Evolutionary conservation across 148 eudicot genomes (phyloP), one percentile per base, ranked within the genome.

Genomic region (Oxyria digyna): DNA sequence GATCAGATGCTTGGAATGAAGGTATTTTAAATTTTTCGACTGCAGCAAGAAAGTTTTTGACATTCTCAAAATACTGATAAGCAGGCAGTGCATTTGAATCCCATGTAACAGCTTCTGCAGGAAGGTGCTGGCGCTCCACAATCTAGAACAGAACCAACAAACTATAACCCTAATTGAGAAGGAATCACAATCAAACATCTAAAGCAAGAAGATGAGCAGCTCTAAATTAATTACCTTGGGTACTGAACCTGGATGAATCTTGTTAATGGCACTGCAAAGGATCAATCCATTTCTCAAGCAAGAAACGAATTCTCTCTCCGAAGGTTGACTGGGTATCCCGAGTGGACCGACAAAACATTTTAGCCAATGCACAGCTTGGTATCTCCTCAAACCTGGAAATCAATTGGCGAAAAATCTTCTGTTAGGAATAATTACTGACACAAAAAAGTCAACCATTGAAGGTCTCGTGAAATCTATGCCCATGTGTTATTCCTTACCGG

Each of bases 31-130:
- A 71, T 54, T 74, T 79, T 78, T 78, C 79, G 8, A 84, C 92
- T 0, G 90, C 91, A 10, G 81, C 85, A 52, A 94, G 81, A 72
- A 94, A 90, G 69, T 94, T 94, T 41, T 87, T 72, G 67, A 94
- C 83, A 72, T 94, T 94, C 87, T 94, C 99, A 79, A 94, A 94
- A 80, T 86, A 90, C 37, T 94, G 99, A 85, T 86, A 94, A 10
- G 99, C 99, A 26, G 97, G 93, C 84, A 94, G 78, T 50, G 99
- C 97, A 76, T 80, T 86, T 46, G 91, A 82, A 80, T 90, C 97
- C 97, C 96, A 86, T 42, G 59, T 67, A 10, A 77, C 49, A 42
- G 85, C 67, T 35, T 77, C 75, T 37, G 85, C 78, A 29, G 83
- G 71, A n/a, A 67, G 18, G 43, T 76, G 80, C 38, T 59, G 42